These are phyloP conservation scores for Coemansia sp. DNA, from an alignment of 192 early-diverging fungal species.

Conservation along the genomic window DNA sequence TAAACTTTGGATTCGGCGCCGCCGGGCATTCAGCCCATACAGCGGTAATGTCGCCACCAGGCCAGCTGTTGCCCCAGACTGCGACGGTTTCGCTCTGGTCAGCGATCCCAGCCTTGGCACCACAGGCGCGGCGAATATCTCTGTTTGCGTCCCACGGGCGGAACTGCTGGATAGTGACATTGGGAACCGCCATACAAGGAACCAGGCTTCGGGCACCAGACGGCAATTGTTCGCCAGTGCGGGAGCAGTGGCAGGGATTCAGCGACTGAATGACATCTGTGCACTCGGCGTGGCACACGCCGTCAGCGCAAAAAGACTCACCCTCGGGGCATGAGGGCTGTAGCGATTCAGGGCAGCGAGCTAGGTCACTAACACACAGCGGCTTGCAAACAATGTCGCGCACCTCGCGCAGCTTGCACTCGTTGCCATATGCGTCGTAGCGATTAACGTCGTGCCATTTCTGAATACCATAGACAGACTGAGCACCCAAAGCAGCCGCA, in stretches of 20 bases:
- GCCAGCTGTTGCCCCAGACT: slow-evolving; percentile 18
- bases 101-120: slow-evolving; percentile 13
- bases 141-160: slow-evolving; percentile 22
- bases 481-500: not conserved
- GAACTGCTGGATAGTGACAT: slow-evolving; percentile 48
- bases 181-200: slow-evolving; percentile 29
- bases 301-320: slow-evolving; percentile 53
- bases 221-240: slow-evolving; percentile 5
- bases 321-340: slow-evolving; percentile 41
- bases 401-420: slow-evolving; percentile 49
- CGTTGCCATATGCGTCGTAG: slow-evolving; percentile 41
- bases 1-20: slow-evolving; percentile 30
- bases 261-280: slow-evolving; percentile 19
- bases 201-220: slow-evolving; percentile 21
- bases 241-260: slow-evolving; percentile 51
- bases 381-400: slow-evolving; percentile 42
- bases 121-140: slow-evolving; percentile 19
- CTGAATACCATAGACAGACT: not conserved
- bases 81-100: slow-evolving; percentile 24
- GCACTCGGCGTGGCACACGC: slow-evolving; percentile 49
- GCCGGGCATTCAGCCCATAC: slow-evolving; percentile 54
- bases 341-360: slow-evolving; percentile 31
- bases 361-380: slow-evolving; percentile 52
- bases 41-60: not conserved
- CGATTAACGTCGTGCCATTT: slow-evolving; percentile 44